Conservation (phyloP, 805 yeast genomes). For the Starmerella apis region DNA sequence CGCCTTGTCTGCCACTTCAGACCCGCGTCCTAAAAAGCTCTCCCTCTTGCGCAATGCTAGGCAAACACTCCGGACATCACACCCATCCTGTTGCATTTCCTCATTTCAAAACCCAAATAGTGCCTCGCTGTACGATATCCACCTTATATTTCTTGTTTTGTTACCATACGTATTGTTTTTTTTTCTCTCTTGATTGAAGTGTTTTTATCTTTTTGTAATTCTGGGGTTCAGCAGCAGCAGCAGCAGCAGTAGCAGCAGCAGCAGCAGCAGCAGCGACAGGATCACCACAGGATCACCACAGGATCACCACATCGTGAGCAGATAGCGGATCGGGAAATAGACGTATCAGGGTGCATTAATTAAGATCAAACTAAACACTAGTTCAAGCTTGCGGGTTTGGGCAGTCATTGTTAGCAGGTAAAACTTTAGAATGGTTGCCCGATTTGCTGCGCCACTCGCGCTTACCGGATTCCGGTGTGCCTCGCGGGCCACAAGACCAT, state of each 20-base stretch:
- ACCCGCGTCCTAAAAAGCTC: too few relatives aligned
- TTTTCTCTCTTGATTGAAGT: not conserved
- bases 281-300: too few relatives aligned
- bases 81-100: too few relatives aligned
- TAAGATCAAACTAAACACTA: not conserved
- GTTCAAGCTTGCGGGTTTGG: not conserved
- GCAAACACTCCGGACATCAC: too few relatives aligned
- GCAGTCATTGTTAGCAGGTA: not conserved
- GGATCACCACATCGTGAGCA: too few relatives aligned
- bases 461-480: not conserved
- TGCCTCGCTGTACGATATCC: too few relatives aligned
- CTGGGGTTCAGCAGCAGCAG: not conserved
- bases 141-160: too few relatives aligned
- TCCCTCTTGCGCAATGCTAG: too few relatives aligned
- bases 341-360: not conserved
- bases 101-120: too few relatives aligned
- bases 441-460: not conserved
- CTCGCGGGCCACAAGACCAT: not conserved
- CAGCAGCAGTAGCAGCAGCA: not conserved
- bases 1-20: too few relatives aligned
- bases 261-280: not conserved
- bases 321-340: not conserved
- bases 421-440: not conserved
- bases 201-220: too few relatives aligned
- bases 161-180: too few relatives aligned